Percentiles rank a stretch among this genome's conserved stretches.
Conservation (phyloP, 1,284 basidiomycete species). For the Apiotrichum sp. region DNA sequence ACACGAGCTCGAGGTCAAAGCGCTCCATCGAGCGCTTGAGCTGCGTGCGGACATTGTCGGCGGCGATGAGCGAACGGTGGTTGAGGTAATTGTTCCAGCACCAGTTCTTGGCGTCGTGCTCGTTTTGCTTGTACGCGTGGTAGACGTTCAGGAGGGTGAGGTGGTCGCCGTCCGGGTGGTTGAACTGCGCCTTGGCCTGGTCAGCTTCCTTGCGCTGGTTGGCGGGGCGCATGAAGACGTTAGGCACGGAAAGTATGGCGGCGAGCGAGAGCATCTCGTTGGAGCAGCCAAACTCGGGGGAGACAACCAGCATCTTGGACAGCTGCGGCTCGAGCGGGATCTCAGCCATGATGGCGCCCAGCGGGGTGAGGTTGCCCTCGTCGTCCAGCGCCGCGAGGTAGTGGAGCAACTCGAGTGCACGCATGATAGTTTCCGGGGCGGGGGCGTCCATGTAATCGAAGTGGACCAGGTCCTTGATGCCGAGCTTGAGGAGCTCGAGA, state of each 20-base stretch:
- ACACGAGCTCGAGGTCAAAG: conserved; percentile 72
- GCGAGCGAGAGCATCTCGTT: conserved; percentile 94
- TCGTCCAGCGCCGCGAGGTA: conserved; percentile 90
- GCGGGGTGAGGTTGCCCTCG: conserved; percentile 79
- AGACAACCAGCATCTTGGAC: conserved; percentile 89
- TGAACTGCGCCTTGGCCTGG: conserved; percentile 79
- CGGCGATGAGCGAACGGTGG: conserved; percentile 74
- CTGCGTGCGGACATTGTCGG: conserved; percentile 92
- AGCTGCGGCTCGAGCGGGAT: conserved; percentile 97
- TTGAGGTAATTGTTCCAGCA: conserved; percentile 90
- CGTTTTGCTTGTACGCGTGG: conserved; percentile 83
- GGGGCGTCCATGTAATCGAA: conserved; percentile 98
- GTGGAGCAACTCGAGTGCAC: conserved; percentile 90
- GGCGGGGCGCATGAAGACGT: conserved; percentile 85
- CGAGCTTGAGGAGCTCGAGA: conserved; percentile 87
- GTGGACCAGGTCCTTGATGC: conserved; percentile 82
- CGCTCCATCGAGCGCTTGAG: conserved; percentile 90
- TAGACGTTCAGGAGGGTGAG: conserved; percentile 92
- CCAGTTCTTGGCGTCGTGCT: conserved; percentile 71
- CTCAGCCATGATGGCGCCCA: conserved; percentile 93
- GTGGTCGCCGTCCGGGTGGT: conserved; percentile 93
- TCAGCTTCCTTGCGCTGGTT: conserved; percentile 85
- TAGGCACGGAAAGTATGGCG: conserved; percentile 90
- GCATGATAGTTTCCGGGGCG: conserved; percentile 96
- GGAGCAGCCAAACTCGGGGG: conserved; percentile 91